phyloP scores from a whole-genome alignment of 2,329 filamentous ascomycete species.

The Penicillium sp. region DNA sequence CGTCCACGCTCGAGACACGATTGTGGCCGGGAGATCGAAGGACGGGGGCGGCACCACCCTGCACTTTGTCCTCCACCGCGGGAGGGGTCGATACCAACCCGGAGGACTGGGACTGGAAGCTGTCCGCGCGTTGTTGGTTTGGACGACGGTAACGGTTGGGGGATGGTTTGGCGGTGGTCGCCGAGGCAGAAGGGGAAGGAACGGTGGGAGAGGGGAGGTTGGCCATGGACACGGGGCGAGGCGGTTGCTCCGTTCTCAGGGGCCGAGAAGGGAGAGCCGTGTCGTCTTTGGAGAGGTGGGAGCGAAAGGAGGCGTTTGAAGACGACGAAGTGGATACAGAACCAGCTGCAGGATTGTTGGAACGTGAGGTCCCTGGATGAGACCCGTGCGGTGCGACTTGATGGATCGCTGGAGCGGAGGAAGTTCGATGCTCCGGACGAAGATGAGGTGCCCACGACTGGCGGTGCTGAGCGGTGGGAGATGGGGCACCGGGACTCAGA shows the following conservation, averaged over 20 bases:
- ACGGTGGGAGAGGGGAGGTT: slow-evolving; percentile 50
- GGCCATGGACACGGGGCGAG: slow-evolving; percentile 44
- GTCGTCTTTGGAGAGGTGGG: slow-evolving; percentile 46
- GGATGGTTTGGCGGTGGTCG: slow-evolving; percentile 56
- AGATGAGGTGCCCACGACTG: slow-evolving; percentile 51
- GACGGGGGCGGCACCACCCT: slow-evolving; percentile 27
- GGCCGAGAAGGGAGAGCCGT: slow-evolving; percentile 38
- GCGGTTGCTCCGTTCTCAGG: slow-evolving; percentile 30
- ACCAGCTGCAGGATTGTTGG: slow-evolving; percentile 45
- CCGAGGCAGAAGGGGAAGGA: slow-evolving; percentile 43
- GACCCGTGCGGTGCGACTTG: slow-evolving; percentile 31
- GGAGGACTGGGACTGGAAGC: slow-evolving; percentile 22
- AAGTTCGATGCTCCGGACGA: slow-evolving; percentile 51
- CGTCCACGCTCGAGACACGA: slow-evolving; percentile 61
- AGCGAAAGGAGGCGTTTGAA: slow-evolving; percentile 44
- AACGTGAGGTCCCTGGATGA: slow-evolving; percentile 29
- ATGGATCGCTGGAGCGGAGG: slow-evolving; percentile 47
- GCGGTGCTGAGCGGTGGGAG: slow-evolving; percentile 45
- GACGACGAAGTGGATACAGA: slow-evolving; percentile 50
- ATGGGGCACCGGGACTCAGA: slow-evolving; percentile 43
- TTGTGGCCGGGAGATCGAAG: slow-evolving; percentile 46
- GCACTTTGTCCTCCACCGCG: slow-evolving; percentile 40
- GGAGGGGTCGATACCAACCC: slow-evolving; percentile 6
- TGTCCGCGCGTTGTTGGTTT: slow-evolving; percentile 53
- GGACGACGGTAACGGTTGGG: slow-evolving; percentile 79